A percentile compares a stretch with the other conserved stretches of the same genome.
phyloP scores from a whole-genome alignment of 176 grass and related monocot species.

The Carex scoparia region DNA sequence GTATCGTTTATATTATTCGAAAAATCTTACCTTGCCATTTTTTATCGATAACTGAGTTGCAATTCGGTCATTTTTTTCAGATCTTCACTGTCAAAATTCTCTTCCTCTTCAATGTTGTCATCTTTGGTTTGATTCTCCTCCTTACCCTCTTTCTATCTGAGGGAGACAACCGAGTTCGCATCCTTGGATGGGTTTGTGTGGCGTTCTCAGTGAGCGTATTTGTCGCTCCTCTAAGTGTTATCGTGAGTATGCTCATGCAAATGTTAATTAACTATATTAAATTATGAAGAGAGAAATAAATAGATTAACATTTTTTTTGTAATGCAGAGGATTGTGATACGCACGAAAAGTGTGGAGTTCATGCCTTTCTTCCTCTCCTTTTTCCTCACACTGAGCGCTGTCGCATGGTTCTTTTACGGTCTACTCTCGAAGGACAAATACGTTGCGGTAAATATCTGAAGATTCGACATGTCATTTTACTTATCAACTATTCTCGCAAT shows the following conservation, averaged over 20 bases:
- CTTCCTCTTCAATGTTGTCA: slow-evolving; percentile 47
- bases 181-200: slow-evolving; percentile 82
- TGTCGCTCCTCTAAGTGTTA: slow-evolving; percentile 66
- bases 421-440: slow-evolving; percentile 75
- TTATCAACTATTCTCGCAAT: background rate
- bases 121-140: slow-evolving; percentile 57
- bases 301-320: background rate
- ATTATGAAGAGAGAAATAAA: background rate
- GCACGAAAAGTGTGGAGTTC: slow-evolving; percentile 76
- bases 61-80: slow-evolving; percentile 26
- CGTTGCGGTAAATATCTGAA: slow-evolving; percentile 38
- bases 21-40: background rate
- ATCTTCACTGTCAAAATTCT: slow-evolving; percentile 58
- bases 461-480: background rate
- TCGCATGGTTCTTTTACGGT: slow-evolving; percentile 82
- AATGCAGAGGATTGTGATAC: slow-evolving; percentile 61
- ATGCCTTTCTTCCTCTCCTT: slow-evolving; percentile 85
- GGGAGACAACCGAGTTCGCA: slow-evolving; percentile 27
- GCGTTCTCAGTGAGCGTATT: slow-evolving; percentile 73
- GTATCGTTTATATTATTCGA: background rate
- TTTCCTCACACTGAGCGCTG: slow-evolving; percentile 60
- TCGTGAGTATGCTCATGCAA: slow-evolving; percentile 36
- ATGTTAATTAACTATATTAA: background rate
- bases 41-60: background rate
- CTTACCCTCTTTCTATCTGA: slow-evolving; percentile 37